phyloP scores from a whole-genome alignment of 345 rosid genomes.

The Triadica sebifera region DNA sequence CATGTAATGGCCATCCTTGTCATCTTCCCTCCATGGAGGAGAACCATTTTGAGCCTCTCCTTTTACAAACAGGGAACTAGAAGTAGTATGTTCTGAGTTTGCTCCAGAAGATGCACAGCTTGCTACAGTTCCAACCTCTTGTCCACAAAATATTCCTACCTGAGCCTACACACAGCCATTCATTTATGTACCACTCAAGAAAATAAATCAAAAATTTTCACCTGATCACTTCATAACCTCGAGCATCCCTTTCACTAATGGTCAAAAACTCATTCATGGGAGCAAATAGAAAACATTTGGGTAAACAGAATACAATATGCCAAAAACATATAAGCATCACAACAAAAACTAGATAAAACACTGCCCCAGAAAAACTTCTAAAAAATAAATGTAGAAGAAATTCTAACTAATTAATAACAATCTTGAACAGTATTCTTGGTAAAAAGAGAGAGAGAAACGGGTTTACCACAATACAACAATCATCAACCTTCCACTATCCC shows the following conservation, averaged over 20 bases:
- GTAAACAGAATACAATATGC: background rate
- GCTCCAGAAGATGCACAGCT: conserved; percentile 77
- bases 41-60: conserved; percentile 71
- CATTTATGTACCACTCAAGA: conserved; percentile 69
- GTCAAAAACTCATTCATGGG: conserved; percentile 2
- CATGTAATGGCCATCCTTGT: conserved; percentile 98
- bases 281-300: background rate
- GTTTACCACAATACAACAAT: background rate
- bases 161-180: conserved; percentile 95
- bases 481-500: background rate
- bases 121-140: conserved; percentile 79
- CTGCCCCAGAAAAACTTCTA: background rate
- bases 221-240: conserved; percentile 11
- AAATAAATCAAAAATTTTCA: conserved; percentile 31
- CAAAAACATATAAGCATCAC: background rate
- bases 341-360: background rate
- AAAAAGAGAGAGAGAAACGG: too few species aligned
- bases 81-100: conserved; percentile 48
- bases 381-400: background rate
- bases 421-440: background rate
- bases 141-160: conserved; percentile 92
- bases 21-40: conserved; percentile 91
- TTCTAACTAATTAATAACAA: background rate
- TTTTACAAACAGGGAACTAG: conserved; percentile 43
- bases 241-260: background rate